Evolutionary conservation across 441 rosid species (phyloP).

Genomic region (Erysimum cheiri): DNA sequence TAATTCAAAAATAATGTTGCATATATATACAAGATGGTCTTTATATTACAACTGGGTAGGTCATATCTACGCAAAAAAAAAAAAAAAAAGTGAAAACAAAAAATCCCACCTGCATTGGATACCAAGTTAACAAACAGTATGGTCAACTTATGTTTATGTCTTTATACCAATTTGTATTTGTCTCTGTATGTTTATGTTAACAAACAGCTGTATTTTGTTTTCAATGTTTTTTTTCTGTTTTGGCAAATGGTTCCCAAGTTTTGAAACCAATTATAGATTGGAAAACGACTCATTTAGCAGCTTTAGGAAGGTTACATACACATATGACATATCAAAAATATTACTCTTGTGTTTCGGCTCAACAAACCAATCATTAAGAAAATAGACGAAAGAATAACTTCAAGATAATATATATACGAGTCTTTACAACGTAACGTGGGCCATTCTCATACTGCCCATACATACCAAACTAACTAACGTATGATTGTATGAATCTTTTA

Average conservation of each 20-base stretch:
- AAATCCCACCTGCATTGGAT: constrained; percentile 42
- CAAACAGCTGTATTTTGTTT: constrained; percentile 18
- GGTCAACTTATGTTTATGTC: constrained; percentile 44
- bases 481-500: background rate
- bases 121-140: constrained; percentile 44
- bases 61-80: constrained; percentile 20
- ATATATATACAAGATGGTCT: background rate
- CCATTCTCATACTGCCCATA: background rate
- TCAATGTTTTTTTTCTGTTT: constrained; percentile 10
- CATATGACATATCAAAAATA: background rate
- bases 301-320: background rate
- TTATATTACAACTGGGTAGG: constrained; percentile 26
- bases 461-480: constrained; percentile 6
- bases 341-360: background rate
- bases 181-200: too few species aligned
- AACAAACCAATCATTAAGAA: background rate
- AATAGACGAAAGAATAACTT: background rate
- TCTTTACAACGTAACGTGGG: constrained; percentile 9
- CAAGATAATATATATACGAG: background rate
- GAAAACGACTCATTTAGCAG: constrained; percentile 7
- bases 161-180: constrained; percentile 34
- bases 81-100: too few species aligned
- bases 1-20: background rate
- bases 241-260: background rate
- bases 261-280: constrained; percentile 17